Base-by-base conservation (phyloP, 768 basidiomycete genomes). In the Tylopilus rubrobrunneus region DNA sequence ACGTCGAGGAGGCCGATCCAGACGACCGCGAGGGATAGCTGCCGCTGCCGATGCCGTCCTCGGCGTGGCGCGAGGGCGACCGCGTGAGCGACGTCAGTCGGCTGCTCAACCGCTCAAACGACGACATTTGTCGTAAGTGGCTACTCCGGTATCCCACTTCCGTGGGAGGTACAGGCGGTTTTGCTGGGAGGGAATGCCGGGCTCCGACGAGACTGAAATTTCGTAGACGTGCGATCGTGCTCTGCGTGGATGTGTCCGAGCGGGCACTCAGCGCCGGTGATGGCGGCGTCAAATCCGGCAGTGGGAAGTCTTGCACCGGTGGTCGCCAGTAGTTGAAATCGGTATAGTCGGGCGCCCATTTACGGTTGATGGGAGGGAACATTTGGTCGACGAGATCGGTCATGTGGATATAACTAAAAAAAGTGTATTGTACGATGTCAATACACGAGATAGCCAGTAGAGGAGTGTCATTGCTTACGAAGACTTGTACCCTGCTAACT, bases 381-480 rank as follows among this genome's bases (percentile, higher is more conserved):
- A 97, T 95, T 72, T 97, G 95, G 73, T 99, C 95, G 15, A 99
- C 97, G n/a, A 99, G 82, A 69, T 98, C 95, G 8, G 95, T 96
- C 92, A 98, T 95, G 67, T 95, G 91, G 55, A 98, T 98, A 70
- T 98, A 98, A 51, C 93, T 94, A 49, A 10, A 58, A 31, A 44
- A 29, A 31, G 3, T 9, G 12, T 43, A n/a, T n/a, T n/a, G 39
- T 6, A 28, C 42, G 49, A 52, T 37, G 14, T 37, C 36, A 17
- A 15, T 37, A 17, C 36, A 17, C 15, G 36, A 5, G 33, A 17
- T 2, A 37, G 7, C n/a, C n/a, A n/a, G n/a, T 15, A 25, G 37
- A 42, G 11, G 17, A 28, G 11, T 17, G 33, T 27, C 29, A 41
- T 12, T 8, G 78, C 87, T 63, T 62, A 95, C 85, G 92, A 93